Conservation (phyloP, 139 green algal genomes). For the Coccomyxa sp. region DNA sequence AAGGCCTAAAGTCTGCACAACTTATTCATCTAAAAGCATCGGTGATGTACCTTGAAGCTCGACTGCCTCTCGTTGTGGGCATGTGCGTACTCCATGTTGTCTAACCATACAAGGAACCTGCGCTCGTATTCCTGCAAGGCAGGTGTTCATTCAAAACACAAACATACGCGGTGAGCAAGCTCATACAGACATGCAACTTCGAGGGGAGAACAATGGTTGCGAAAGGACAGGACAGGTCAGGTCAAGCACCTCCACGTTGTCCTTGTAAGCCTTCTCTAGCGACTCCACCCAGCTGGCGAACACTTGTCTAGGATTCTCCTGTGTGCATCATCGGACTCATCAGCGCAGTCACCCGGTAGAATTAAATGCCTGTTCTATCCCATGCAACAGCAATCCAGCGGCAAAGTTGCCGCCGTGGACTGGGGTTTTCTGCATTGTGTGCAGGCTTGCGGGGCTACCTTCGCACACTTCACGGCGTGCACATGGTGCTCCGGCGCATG, state of each 20-base stretch:
- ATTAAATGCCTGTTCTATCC: background rate
- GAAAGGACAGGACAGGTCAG: too few relatives aligned
- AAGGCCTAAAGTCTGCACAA: too few relatives aligned
- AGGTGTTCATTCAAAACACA: background rate
- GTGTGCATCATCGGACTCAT: background rate
- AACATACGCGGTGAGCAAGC: background rate
- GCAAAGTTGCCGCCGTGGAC: too few relatives aligned
- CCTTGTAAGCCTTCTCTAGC: conserved; percentile 7
- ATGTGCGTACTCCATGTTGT: conserved; percentile 77
- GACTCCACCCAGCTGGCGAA: conserved; percentile 5
- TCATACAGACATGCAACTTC: too few relatives aligned
- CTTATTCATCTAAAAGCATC: too few relatives aligned
- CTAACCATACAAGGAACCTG: conserved; percentile 69
- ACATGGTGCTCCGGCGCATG: conserved; percentile 1
- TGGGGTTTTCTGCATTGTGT: too few relatives aligned
- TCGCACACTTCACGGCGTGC: background rate
- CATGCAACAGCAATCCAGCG: too few relatives aligned
- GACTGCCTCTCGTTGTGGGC: conserved; percentile 65
- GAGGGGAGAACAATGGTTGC: too few relatives aligned
- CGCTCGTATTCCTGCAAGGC: conserved; percentile 47
- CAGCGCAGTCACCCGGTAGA: background rate
- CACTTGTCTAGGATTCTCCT: background rate
- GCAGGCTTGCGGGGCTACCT: too few relatives aligned
- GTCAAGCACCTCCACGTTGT: conserved; percentile 4
- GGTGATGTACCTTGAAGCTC: conserved; percentile 58